Base-by-base conservation (phyloP, 495 filamentous ascomycete species). In the Tuber magnatum region DNA sequence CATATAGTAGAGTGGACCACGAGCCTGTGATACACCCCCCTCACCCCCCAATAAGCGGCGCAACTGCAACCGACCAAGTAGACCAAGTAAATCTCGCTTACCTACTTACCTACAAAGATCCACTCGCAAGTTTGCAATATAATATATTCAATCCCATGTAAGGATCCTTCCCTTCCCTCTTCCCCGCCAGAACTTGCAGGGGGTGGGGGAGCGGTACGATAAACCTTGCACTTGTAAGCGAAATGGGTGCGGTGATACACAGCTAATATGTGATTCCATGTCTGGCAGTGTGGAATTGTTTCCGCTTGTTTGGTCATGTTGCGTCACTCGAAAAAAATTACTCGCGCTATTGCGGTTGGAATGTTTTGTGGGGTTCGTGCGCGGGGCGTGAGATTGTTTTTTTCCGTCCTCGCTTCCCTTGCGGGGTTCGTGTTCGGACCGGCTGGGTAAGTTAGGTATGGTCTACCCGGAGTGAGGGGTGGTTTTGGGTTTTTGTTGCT, bases 51-150 rank as follows among this genome's bases (percentile, higher is more conserved):
- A 24, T n/a, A n/a, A 51, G n/a, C 24, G 24, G n/a, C 48, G 12
- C 48, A 51, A 51, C 24, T 61, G 20, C 69, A n/a, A 32, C 69
- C 28, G 42, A 78, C 35, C 44, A 77, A 46, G 43, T 46, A 28
- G 18, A 20, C 3, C 18, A 46, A 56, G 24, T 28, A 28, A 56
- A 56, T 14, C 48, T 56, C 48, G 48, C 48, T 56, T 28, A 56
- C 48, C 24, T 51, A 51, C 46, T 10, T 56, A 48, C 22, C 22
- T 48, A 24, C 22, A 48, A 7, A 48, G 39, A 48, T 48, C 16
- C 9, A 48, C 46, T 46, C 43, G 43, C 2, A 20, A 6, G 18
- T 22, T 16, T 43, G 42, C 42, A 46, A 24, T 48, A 20, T 7
- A 48, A 48, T 48, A 48, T 48, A 48, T 9, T n/a, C 18, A 20